phyloP scores from a whole-genome alignment of 176 grass and related monocot species.

The Phoenix roebelenii region DNA sequence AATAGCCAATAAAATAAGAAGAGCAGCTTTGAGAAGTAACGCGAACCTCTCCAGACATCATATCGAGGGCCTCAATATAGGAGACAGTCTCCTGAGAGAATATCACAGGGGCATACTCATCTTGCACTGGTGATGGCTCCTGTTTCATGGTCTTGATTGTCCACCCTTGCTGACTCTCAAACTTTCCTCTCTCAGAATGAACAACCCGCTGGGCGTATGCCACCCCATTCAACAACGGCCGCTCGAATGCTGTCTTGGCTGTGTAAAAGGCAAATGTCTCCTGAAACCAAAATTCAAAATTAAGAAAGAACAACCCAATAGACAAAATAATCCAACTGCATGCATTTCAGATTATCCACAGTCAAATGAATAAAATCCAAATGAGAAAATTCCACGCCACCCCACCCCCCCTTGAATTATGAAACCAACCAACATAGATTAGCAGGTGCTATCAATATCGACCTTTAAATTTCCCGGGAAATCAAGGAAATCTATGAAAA shows the following conservation, averaged over 20 bases:
- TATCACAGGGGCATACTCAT: slow-evolving; percentile 86
- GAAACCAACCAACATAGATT: too few species aligned
- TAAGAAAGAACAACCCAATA: not conserved
- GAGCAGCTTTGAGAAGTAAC: slow-evolving; percentile 3
- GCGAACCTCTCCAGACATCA: slow-evolving; percentile 89
- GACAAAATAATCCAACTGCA: not conserved
- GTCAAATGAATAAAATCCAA: too few species aligned
- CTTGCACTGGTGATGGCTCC: slow-evolving; percentile 42
- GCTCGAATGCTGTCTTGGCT: slow-evolving; percentile 71
- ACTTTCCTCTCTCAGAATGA: slow-evolving; percentile 58
- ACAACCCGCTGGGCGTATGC: slow-evolving; percentile 70
- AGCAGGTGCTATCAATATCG: too few species aligned
- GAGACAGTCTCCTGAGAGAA: slow-evolving; percentile 84
- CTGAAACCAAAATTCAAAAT: slow-evolving; percentile 25
- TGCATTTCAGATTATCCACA: too few species aligned
- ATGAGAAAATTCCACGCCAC: too few species aligned
- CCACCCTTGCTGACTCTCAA: slow-evolving; percentile 84
- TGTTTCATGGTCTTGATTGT: slow-evolving; percentile 69
- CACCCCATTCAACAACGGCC: slow-evolving; percentile 79
- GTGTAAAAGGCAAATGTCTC: slow-evolving; percentile 81
- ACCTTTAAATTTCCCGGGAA: too few species aligned
- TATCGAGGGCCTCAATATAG: slow-evolving; percentile 75
- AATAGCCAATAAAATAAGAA: not conserved
- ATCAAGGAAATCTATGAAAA: too few species aligned
- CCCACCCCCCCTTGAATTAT: too few species aligned